Base-by-base conservation (phyloP, 495 filamentous ascomycete species). In the Penicillium canescens region DNA sequence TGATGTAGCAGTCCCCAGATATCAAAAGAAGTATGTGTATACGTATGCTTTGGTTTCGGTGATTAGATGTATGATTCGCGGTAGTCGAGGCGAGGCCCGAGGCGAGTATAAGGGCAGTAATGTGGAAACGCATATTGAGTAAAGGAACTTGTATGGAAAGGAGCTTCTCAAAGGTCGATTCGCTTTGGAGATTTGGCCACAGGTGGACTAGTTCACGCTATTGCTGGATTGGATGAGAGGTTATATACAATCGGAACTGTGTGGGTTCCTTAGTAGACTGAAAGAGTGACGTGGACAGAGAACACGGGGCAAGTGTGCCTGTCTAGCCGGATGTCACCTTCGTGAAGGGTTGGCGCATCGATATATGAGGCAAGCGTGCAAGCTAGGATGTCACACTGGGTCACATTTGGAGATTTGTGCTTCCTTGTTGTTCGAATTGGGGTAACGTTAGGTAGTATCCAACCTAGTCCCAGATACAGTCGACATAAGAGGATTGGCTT, bases 51-150 rank as follows among this genome's bases (percentile, higher is more conserved):
- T 23, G 48, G 10, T 4, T 6, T 4, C 18, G 14, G 2, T 21
- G 40, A 31, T 50, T 34, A 3, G 26, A 3, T 13, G 16, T 37
- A 33, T 10, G 20, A 23, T 16, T 6, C 7, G 14, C 37, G 40
- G 47, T 12, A 13, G 35, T 38, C n/a, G 58, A 38, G 8, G 52
- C 31, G 46, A 62, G 36, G n/a, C 50, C 46, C 2, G 50, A 55
- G n/a, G 34, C 51, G 10, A 62, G 42, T 36, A 55, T 6, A 7
- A 59, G 36, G 14, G 33, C 21, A 10, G 56, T 10, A n/a, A 55
- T 26, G 3, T 51, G 39, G 28, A 65, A 52, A 14, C 37, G 57
- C 61, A 64, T 64, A 24, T 56, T 35, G 13, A 37, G 21, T 1
- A 26, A 12, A 20, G 38, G 26, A 13, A 13, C 6, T 14, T 33